Evolutionary conservation across 2,329 filamentous ascomycete genomes (phyloP), one percentile per base, ranked within the genome.

Genomic region (Coleophoma crateriformis): DNA sequence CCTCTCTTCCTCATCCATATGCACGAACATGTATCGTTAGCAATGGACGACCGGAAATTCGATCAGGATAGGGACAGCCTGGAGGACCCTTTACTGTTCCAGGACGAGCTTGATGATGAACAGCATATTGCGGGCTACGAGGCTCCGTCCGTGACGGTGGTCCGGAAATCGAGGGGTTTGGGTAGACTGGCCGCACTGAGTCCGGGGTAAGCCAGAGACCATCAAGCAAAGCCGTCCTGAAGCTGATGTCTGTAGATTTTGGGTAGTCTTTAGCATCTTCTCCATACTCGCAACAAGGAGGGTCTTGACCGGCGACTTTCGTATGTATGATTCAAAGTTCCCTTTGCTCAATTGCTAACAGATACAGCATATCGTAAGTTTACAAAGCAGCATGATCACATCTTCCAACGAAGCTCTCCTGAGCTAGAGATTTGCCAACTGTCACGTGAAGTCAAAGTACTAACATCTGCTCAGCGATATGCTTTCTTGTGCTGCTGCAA

Each of bases 401-500:
- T 27, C 27, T 10, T 27, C 27, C 7, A 27, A 27, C 8, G 27
- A 27, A 10, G 27, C 8, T 27, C 27, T 27, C 27, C 8, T 7
- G 5, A 27, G 27, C 27, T 27, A 4, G 27, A 27, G 27, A n/a
- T 38, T 38, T 38, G 35, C 35, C 12, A 3, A 38, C 8, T 38
- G 7, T 38, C 15, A 14, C 15, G 13, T 38, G 35, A 14, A n/a
- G 27, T 34, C 45, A 43, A 32, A 19, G 33, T 35, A 46, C 33
- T 32, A 48, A 27, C 7, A 22, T 44, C 10, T 13, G 17, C 22
- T 14, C 34, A 63, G 60, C 61, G 46, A 54, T 61, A 20, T 62
- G 58, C 49, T 59, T 56, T 41, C 37, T 58, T 11, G 42, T 60
- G 7, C 49, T 62, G 17, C 27, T 58, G 27, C 60, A 64, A 34